phyloP scores from a whole-genome alignment of 768 basidiomycete species.

The Collybiopsis luxurians region DNA sequence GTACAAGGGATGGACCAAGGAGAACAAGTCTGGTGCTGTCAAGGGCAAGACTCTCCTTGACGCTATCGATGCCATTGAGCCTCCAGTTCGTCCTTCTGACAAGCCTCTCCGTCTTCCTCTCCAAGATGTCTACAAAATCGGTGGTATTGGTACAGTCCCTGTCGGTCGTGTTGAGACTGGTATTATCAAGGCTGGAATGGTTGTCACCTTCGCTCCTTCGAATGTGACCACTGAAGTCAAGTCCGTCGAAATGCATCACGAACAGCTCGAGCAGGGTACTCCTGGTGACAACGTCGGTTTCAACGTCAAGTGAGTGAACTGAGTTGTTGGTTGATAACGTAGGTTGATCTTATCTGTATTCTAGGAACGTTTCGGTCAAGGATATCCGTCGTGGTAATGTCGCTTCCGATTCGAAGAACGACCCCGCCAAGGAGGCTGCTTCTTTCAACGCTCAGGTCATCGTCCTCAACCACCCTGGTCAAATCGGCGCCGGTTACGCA shows the following conservation, averaged over 20 bases:
- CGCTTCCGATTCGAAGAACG: constrained; percentile 99
- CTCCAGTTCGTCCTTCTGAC: constrained; percentile 94
- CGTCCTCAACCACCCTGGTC: constrained; percentile 99
- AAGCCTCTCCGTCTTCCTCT: constrained; percentile 99
- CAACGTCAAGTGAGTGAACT: constrained; percentile 92
- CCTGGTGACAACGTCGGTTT: constrained; percentile 99
- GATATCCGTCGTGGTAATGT: constrained; percentile 99
- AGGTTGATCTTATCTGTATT: constrained; percentile 6
- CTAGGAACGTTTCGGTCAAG: constrained; percentile 99
- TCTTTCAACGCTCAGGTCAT: constrained; percentile 99
- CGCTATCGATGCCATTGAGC: constrained; percentile 99
- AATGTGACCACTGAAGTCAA: constrained; percentile 99
- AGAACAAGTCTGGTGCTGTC: constrained; percentile 86
- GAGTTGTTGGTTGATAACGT: constrained; percentile 6
- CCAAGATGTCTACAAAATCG: constrained; percentile 99
- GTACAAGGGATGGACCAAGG: constrained; percentile 99
- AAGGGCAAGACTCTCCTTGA: constrained; percentile 99
- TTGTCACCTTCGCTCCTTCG: constrained; percentile 94
- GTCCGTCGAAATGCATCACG: constrained; percentile 99
- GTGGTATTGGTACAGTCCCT: constrained; percentile 99
- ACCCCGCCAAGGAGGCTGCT: constrained; percentile 98
- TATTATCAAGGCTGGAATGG: constrained; percentile 99
- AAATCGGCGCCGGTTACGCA: constrained; percentile 98
- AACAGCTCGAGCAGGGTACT: constrained; percentile 89
- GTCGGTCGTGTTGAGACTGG: constrained; percentile 99